Evolutionary conservation across 2,329 filamentous ascomycete genomes (phyloP).

Genomic region (Pseudocercospora eumusae): DNA sequence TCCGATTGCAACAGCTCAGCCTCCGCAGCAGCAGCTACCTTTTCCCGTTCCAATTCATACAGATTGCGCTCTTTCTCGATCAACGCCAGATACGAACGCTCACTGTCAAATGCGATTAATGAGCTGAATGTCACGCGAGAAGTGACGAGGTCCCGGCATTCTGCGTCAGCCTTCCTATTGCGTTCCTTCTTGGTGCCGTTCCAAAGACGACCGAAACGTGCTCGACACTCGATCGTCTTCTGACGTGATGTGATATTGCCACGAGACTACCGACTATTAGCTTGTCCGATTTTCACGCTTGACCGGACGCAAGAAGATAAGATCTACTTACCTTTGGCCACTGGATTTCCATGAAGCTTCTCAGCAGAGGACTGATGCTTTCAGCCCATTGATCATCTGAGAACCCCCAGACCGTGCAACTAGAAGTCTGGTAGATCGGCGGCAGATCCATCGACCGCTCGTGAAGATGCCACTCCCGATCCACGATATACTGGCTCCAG

Average conservation of each 20-base stretch:
- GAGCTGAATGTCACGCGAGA: not conserved
- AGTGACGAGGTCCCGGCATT: not conserved
- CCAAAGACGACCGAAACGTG: not conserved
- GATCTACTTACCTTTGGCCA: conserved; percentile 12
- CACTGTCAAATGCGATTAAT: conserved; percentile 1
- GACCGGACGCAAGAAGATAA: too few relatives aligned
- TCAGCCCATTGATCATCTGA: not conserved
- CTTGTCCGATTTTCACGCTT: too few relatives aligned
- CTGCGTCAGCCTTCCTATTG: not conserved
- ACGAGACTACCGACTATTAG: too few relatives aligned
- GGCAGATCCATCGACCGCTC: not conserved
- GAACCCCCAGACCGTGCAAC: not conserved
- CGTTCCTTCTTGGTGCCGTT: not conserved
- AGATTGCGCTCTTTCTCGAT: not conserved
- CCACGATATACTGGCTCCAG: not conserved
- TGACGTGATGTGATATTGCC: not conserved
- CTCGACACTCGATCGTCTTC: not conserved
- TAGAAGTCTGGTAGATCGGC: not conserved
- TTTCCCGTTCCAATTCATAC: not conserved
- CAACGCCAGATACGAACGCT: not conserved
- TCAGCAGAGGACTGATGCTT: not conserved
- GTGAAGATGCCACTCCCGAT: not conserved
- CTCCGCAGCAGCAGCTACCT: not conserved
- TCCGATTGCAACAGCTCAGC: not conserved
- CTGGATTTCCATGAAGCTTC: conserved; percentile 5